These are phyloP conservation scores for Citrus inodora DNA, from an alignment of 345 rosid species.

Conservation along the genomic window DNA sequence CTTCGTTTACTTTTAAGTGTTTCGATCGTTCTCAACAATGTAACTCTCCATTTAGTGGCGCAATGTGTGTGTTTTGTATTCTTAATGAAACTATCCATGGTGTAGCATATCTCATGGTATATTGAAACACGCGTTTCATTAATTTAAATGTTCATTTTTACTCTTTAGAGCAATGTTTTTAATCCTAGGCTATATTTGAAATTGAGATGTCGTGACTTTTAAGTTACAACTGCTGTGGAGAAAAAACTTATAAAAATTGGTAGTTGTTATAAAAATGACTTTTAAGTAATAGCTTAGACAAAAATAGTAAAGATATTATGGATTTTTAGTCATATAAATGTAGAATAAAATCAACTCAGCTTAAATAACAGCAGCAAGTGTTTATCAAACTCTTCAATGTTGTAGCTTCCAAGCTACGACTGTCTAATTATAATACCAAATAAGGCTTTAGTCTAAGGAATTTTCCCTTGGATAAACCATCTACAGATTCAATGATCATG, in stretches of 20 bases:
- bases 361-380: no score
- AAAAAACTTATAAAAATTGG: no score
- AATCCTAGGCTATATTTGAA: no score
- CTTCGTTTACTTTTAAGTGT: neutral
- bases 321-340: no score
- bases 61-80: neutral
- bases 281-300: no score
- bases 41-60: neutral
- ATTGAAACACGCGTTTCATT: neutral
- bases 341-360: no score
- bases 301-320: no score
- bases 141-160: neutral
- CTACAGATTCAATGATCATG: neutral
- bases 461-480: neutral
- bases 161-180: neutral
- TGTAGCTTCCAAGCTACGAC: no score
- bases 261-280: no score
- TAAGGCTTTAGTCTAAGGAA: neutral
- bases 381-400: no score
- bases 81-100: neutral
- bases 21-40: neutral
- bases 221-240: accelerated
- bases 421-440: no score
- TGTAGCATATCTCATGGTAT: neutral
- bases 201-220: no score